Evolutionary conservation across 78 protist genomes (phyloP).

Genomic region (Dictyostelium citrinum): DNA sequence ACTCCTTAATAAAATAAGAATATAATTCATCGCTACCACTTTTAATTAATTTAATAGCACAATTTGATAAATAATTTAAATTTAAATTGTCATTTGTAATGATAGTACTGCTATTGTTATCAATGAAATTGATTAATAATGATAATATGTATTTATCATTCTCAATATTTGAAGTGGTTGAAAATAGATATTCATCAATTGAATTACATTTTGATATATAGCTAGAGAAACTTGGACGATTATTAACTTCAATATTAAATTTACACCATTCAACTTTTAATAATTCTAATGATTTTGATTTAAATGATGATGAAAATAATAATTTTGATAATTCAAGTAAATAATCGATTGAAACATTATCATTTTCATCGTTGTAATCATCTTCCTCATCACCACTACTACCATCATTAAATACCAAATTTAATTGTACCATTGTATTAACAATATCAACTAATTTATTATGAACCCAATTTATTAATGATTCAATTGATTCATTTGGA

Average conservation of each 20-base stretch:
- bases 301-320: neutral
- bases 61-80: neutral
- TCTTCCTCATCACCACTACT: neutral
- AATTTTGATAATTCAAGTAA: neutral
- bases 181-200: neutral
- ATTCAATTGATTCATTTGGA: neutral
- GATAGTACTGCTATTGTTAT: neutral
- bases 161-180: neutral
- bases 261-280: neutral
- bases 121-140: neutral
- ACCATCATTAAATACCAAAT: neutral
- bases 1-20: neutral
- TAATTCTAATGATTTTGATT: neutral
- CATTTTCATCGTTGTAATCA: neutral
- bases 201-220: neutral
- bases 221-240: neutral
- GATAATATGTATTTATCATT: neutral
- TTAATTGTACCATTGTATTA: neutral
- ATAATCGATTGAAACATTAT: neutral
- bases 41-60: neutral
- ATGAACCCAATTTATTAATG: neutral
- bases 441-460: neutral
- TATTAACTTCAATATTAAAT: neutral
- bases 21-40: neutral
- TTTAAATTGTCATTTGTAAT: neutral